Evolutionary conservation across 768 basidiomycete species (phyloP), one percentile per base, ranked within the genome.

Genomic region (Cyclocybe aegerita): DNA sequence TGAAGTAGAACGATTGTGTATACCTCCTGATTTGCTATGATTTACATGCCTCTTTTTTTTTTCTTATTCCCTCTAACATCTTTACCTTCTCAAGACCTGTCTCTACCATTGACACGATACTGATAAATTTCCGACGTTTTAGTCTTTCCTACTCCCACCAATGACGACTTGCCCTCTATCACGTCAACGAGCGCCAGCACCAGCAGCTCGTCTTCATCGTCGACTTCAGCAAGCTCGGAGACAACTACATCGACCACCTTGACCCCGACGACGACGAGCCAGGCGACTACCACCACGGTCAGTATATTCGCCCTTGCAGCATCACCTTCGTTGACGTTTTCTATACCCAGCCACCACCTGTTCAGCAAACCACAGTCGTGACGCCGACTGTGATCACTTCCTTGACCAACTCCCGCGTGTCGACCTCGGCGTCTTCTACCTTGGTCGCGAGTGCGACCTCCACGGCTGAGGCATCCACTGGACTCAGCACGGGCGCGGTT

Each of bases 401-500:
- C 23, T 4, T 23, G 3, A 23, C 23, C 23, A 43, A 44, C 43
- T 36, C 53, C 30, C 39, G 32, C 29, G 32, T 48, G 12, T 35
- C 38, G 38, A 55, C 49, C 43, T 39, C 52, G 39, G 49, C 50
- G 32, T 49, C 38, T 15, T 36, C 39, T 31, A 34, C 48, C 10
- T 35, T 37, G 17, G 41, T 40, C 7, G 40, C 56, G 11, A 50
- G 39, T 43, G 39, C 36, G 3, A 43, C 53, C 43, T 48, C 42
- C 33, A 35, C 55, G 23, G 23, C 55, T 15, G 50, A 42, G 10
- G 14, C 56, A 9, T 35, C 49, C 23, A 43, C 33, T 37, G 54
- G 60, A 2, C 43, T 54, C 7, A 60, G 63, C 48, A 59, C 61
- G 37, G 61, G 63, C 31, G 59, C 55, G 2, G 50, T 65, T 9